Conservation (phyloP, 306 rosid species). For the Sechiopsis laciniata region DNA sequence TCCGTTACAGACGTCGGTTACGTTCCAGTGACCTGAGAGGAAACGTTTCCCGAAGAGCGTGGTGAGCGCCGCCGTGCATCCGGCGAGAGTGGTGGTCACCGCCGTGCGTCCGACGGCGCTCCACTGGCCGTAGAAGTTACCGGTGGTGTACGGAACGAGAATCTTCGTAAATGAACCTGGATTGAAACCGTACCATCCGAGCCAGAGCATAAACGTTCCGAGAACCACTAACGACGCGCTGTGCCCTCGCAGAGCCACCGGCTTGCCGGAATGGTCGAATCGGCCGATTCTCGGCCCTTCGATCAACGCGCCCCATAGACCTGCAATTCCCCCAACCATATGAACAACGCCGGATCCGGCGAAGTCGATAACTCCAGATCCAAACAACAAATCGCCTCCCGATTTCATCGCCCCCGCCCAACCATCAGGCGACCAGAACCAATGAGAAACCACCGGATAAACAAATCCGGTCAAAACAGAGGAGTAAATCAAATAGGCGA, state of each 20-base stretch:
- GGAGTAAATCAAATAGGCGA: constrained; percentile 72
- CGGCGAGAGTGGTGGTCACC: constrained; percentile 76
- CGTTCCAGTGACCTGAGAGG: constrained; percentile 90
- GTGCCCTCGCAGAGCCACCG: constrained; percentile 54
- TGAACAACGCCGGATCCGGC: constrained; percentile 96
- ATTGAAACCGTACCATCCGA: constrained; percentile 96
- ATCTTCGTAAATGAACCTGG: constrained; percentile 82
- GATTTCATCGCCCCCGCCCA: constrained; percentile 55
- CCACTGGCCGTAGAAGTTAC: constrained; percentile 73
- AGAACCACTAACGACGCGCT: constrained; percentile 67
- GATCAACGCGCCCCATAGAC: constrained; percentile 73
- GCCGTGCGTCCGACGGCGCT: constrained; percentile 86
- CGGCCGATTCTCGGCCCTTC: constrained; percentile 89
- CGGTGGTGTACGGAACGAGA: constrained; percentile 27
- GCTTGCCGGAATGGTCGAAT: constrained; percentile 52
- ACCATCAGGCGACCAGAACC: constrained; percentile 83
- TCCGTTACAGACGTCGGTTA: constrained; percentile 81
- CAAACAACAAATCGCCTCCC: constrained; percentile 33
- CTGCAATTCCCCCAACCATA: constrained; percentile 84
- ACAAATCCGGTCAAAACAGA: constrained; percentile 84
- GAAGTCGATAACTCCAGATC: constrained; percentile 70
- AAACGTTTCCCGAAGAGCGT: constrained; percentile 73
- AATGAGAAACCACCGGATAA: constrained; percentile 81
- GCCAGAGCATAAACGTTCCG: constrained; percentile 83
- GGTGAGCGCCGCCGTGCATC: constrained; percentile 74